Evolutionary conservation across 768 basidiomycete genomes (phyloP), one percentile per base, ranked within the genome.

Genomic region (Lentinus brumalis): DNA sequence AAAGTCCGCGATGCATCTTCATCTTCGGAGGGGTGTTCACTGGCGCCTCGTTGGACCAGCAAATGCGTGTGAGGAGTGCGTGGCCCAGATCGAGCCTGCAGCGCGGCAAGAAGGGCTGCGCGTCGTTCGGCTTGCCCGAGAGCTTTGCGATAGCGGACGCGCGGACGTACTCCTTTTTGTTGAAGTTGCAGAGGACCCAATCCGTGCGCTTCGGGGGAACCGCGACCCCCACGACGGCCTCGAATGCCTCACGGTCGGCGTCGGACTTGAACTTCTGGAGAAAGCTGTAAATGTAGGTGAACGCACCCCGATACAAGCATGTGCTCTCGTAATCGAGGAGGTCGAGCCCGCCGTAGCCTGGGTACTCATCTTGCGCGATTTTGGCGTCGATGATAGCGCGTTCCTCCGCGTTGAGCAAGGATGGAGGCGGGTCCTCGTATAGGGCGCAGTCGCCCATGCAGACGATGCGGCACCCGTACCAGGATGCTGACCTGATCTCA

Each of bases 361-460:
- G 11, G 11, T 35, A 35, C 8, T 46, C 44, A 5, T 5, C 26
- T 11, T 9, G 5, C 16, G 32, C n/a, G 30, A 26, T n/a, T 9
- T 42, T 21, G 12, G 46, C 16, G n/a, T 47, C 45, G n/a, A 56
- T 45, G 12, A 40, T 38, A 14, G 39, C 40, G 5, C 49, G 57
- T 15, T 42, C 39, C 30, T 44, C 31, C 3, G 18, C 50, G 12
- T 45, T 59, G 12, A 47, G 30, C n/a, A 53, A 16, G 12, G 51
- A 3, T 16, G 38, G 35, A 8, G 58, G 52, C n/a, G 32, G 15
- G 26, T 49, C 35, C 8, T 59, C 44, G 44, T 32, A 35, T 16
- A 14, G 11, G 8, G 42, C 67, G 78, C 93, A 42, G 90, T 93
- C 12, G 84, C 87, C 21, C 89, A 92, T 64, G 85, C 85, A 15